phyloP scores from a whole-genome alignment of 192 early-diverging fungal genomes.

The Linnemannia schmuckeri region DNA sequence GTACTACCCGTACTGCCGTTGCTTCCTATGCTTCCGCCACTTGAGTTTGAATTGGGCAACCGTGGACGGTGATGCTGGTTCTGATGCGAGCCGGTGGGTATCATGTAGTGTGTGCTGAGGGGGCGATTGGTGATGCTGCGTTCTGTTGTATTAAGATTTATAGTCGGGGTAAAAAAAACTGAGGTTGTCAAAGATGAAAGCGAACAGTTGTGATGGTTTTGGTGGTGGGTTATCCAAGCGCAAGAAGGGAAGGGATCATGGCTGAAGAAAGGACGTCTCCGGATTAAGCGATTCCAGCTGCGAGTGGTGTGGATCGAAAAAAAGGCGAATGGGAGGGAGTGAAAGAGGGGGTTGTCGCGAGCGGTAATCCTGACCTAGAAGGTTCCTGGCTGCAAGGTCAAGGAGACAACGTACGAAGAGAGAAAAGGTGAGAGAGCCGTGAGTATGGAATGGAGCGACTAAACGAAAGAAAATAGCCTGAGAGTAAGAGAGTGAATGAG shows the following conservation, averaged over 20 bases:
- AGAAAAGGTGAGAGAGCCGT: not conserved
- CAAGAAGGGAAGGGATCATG: constrained; percentile 5
- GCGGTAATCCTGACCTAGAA: not conserved
- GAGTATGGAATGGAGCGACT: not conserved
- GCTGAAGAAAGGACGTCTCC: not conserved
- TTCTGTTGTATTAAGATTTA: constrained; percentile 6
- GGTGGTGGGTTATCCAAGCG: constrained; percentile 3
- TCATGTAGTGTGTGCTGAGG: constrained; percentile 5
- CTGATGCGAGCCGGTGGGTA: constrained; percentile 31
- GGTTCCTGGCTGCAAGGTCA: not conserved
- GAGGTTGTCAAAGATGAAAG: constrained; percentile 5
- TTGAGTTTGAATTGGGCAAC: constrained; percentile 14
- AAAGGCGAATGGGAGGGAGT: not conserved
- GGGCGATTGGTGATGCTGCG: not conserved
- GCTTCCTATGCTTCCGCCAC: constrained; percentile 16
- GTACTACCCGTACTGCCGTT: not conserved
- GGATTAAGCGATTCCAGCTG: constrained; percentile 1
- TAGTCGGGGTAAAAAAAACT: not conserved
- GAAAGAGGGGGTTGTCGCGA: not conserved
- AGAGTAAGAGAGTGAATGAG: constrained; percentile 3
- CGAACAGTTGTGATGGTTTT: not conserved
- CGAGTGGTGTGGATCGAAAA: not conserved
- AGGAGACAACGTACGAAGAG: not conserved
- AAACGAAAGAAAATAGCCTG: not conserved
- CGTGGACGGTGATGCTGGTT: constrained; percentile 39